Evolutionary conservation across 768 basidiomycete species (phyloP).

Genomic region (Naematelia encephala): DNA sequence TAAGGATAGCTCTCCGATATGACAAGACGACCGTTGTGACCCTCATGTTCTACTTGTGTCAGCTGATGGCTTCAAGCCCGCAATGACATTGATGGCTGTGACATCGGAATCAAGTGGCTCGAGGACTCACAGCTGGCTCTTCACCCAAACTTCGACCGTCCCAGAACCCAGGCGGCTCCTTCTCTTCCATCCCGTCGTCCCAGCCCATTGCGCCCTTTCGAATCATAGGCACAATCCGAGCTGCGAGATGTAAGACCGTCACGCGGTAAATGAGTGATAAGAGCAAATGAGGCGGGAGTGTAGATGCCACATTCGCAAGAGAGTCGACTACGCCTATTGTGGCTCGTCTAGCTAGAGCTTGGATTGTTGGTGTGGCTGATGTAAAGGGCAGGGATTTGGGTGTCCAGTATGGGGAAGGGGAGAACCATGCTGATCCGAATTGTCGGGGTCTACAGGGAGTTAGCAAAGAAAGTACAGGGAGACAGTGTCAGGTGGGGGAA

Average conservation of each 20-base stretch:
- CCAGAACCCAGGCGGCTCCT: slow-evolving; percentile 39
- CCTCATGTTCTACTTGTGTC: slow-evolving; percentile 41
- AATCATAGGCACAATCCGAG: slow-evolving; percentile 50
- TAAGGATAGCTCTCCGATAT: slow-evolving; percentile 49
- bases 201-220: slow-evolving; percentile 42
- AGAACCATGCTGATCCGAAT: slow-evolving; percentile 45
- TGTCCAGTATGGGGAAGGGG: slow-evolving; percentile 14
- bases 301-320: slow-evolving; percentile 10
- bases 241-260: slow-evolving; percentile 48
- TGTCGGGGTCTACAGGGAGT: slow-evolving; percentile 31
- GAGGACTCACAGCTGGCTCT: slow-evolving; percentile 48
- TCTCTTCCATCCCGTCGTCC: slow-evolving; percentile 36
- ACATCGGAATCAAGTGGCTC: too few species aligned
- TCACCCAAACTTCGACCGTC: slow-evolving; percentile 44
- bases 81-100: too few species aligned
- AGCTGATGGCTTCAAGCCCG: too few species aligned
- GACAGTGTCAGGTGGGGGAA: too few species aligned
- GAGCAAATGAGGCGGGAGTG: slow-evolving; percentile 45
- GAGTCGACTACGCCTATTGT: slow-evolving; percentile 16
- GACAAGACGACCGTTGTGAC: slow-evolving; percentile 49
- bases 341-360: slow-evolving; percentile 14
- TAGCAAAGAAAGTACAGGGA: too few species aligned
- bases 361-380: slow-evolving; percentile 13
- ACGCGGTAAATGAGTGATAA: slow-evolving; percentile 50
- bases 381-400: slow-evolving; percentile 12